Base-by-base conservation (phyloP, 2,329 filamentous ascomycete genomes). In the Alternaria angustiovoidea region DNA sequence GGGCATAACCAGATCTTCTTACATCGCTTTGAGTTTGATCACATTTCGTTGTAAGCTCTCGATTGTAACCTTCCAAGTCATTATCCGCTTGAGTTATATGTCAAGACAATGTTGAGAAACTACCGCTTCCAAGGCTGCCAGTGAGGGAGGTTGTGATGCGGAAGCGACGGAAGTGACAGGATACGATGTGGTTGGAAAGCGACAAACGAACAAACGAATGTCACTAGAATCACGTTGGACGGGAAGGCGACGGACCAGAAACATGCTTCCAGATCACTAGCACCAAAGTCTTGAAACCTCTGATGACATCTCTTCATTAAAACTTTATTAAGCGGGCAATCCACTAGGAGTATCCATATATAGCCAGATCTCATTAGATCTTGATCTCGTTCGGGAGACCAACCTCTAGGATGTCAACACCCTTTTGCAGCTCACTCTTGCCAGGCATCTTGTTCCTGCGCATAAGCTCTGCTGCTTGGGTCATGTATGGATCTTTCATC, bases 381-480 rank as follows among this genome's bases (percentile, higher is more conserved):
- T 80, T 81, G 43, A 82, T 78, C 71, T 82, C 81, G 43, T 75
- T 75, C 22, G 82, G 81, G 18, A 83, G 69, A 18, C 74, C 73
- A 61, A 84, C 74, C 62, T 81, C 76, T 67, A 83, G 59, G 51
- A 84, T 80, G 62, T 84, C 81, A 42, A 76, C 78, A 0, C 90
- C 91, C 51, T 83, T 85, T 75, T 90, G 79, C 48, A 98, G 80
- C 74, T 96, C 87, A 63, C 82, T 88, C 87, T 96, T 97, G 54
- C 82, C 84, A 1, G 91, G 90, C 93, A 98, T 97, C 79, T 88
- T 91, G 38, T 88, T 88, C 65, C 88, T 82, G 61, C 89, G 85
- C 92, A 98, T 96, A 80, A 98, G 81, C 83, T 96, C 92, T 1
- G 91, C 91, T 52, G 86, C 86, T 81, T 97, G 92, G 24, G 61